A percentile compares a stretch with the other conserved stretches of the same genome.
phyloP scores from a whole-genome alignment of 2,329 filamentous ascomycete genomes.

The Diaporthe sp. region DNA sequence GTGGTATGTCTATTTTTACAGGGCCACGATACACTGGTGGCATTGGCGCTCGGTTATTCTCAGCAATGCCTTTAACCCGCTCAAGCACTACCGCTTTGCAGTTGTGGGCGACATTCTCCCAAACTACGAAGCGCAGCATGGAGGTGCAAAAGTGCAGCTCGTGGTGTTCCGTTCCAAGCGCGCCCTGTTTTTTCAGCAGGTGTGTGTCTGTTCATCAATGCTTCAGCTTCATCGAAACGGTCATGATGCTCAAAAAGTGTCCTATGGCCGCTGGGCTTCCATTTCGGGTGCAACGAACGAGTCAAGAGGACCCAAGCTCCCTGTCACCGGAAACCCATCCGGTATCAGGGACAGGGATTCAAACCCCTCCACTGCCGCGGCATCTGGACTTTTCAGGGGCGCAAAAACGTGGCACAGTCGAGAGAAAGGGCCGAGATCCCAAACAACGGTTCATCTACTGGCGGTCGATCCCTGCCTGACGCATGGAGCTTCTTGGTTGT shows the following conservation, averaged over 20 bases:
- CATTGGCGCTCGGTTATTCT: not conserved
- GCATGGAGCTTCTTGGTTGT: constrained; percentile 21
- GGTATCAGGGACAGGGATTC: constrained; percentile 36
- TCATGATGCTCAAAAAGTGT: constrained; percentile 17
- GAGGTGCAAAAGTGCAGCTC: not conserved
- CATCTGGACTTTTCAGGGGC: constrained; percentile 24
- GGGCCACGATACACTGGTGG: not conserved
- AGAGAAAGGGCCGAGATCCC: constrained; percentile 34
- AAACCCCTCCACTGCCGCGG: constrained; percentile 5
- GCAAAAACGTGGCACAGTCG: constrained; percentile 31
- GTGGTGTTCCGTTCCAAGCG: not conserved
- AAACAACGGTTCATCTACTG: constrained; percentile 35
- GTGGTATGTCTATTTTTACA: constrained; percentile 16
- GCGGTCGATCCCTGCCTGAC: constrained; percentile 28
- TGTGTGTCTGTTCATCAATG: constrained; percentile 34
- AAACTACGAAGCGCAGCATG: not conserved
- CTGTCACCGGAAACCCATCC: constrained; percentile 38
- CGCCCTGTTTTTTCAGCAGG: constrained; percentile 31
- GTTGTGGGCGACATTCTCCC: not conserved
- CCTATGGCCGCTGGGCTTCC: constrained; percentile 28
- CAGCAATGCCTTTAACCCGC: constrained; percentile 27
- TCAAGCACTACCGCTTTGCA: not conserved
- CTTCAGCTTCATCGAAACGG: constrained; percentile 28
- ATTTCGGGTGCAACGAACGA: constrained; percentile 32
- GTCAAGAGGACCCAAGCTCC: constrained; percentile 34